Percentiles rank a stretch among this genome's conserved stretches.
Evolutionary conservation across 495 filamentous ascomycete genomes (phyloP).

Genomic region (Lentithecium fluviatile): DNA sequence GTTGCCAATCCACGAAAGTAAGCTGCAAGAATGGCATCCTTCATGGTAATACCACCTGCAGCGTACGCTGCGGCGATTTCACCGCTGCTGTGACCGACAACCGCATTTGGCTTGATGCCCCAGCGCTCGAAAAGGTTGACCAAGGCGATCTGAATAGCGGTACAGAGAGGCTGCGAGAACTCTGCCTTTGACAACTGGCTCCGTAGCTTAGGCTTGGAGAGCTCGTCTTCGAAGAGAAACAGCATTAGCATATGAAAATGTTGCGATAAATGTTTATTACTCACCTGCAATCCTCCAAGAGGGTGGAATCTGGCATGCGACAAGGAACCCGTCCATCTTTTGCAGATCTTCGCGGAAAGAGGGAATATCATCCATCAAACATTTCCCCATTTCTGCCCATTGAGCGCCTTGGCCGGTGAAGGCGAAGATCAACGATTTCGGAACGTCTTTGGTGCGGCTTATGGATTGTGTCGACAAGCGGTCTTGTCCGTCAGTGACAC

Average conservation of each 20-base stretch:
- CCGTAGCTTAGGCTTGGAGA: neutral
- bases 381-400: slow-evolving; percentile 20
- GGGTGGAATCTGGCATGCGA: neutral
- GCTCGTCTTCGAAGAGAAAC: neutral
- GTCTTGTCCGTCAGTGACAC: neutral
- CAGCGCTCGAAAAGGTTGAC: slow-evolving; percentile 4
- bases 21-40: slow-evolving; percentile 12
- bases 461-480: no score
- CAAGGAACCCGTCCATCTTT: neutral
- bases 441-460: neutral
- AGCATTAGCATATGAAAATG: no score
- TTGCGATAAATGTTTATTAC: no score
- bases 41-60: slow-evolving; percentile 7
- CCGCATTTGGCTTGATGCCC: slow-evolving; percentile 4
- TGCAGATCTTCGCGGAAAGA: slow-evolving; percentile 1
- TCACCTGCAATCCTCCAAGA: slow-evolving; percentile 4
- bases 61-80: slow-evolving; percentile 29
- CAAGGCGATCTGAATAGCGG: slow-evolving; percentile 26
- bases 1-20: slow-evolving; percentile 15
- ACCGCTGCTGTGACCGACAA: slow-evolving; percentile 24
- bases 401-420: slow-evolving; percentile 37
- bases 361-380: neutral
- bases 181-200: neutral
- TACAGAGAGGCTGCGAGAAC: slow-evolving; percentile 22
- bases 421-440: slow-evolving; percentile 2